Evolutionary conservation across 805 yeast genomes (phyloP).

Genomic region (Yarrowia sp.): DNA sequence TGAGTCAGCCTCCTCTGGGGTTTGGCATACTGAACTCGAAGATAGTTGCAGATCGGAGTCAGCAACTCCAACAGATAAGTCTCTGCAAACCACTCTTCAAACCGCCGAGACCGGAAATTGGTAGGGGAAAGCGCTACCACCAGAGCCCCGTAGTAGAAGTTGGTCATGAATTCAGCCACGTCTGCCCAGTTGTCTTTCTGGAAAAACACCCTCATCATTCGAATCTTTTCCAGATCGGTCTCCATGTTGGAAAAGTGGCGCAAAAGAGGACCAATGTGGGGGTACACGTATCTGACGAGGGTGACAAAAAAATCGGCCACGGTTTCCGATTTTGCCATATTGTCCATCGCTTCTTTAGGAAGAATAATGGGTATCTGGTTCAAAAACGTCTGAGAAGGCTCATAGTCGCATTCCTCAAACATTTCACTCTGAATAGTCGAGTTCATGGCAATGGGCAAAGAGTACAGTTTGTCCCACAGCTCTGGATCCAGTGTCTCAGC

Average conservation of each 20-base stretch:
- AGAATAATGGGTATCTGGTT: slow-evolving; percentile 26
- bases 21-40: slow-evolving; percentile 16
- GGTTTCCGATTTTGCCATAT: not conserved
- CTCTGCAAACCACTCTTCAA: slow-evolving; percentile 32
- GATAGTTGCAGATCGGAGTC: slow-evolving; percentile 26
- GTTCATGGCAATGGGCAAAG: slow-evolving; percentile 28
- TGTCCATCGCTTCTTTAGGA: slow-evolving; percentile 15
- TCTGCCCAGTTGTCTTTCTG: slow-evolving; percentile 29
- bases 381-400: slow-evolving; percentile 13
- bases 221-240: slow-evolving; percentile 9
- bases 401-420: slow-evolving; percentile 34
- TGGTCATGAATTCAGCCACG: slow-evolving; percentile 17
- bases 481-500: slow-evolving; percentile 18
- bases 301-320: slow-evolving; percentile 33
- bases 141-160: slow-evolving; percentile 30
- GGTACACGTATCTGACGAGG: slow-evolving; percentile 24
- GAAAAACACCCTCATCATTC: slow-evolving; percentile 15
- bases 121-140: slow-evolving; percentile 30
- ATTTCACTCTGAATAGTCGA: slow-evolving; percentile 26
- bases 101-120: not conserved
- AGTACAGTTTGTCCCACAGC: slow-evolving; percentile 28
- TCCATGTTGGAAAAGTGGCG: slow-evolving; percentile 29
- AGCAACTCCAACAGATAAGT: slow-evolving; percentile 20
- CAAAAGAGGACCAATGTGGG: slow-evolving; percentile 12
- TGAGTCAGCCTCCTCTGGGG: not conserved